A percentile compares a stretch with the other conserved stretches of the same genome.
These are phyloP conservation scores for Dipteronia dyeriana DNA, from an alignment of 345 rosid species.

Conservation along the genomic window DNA sequence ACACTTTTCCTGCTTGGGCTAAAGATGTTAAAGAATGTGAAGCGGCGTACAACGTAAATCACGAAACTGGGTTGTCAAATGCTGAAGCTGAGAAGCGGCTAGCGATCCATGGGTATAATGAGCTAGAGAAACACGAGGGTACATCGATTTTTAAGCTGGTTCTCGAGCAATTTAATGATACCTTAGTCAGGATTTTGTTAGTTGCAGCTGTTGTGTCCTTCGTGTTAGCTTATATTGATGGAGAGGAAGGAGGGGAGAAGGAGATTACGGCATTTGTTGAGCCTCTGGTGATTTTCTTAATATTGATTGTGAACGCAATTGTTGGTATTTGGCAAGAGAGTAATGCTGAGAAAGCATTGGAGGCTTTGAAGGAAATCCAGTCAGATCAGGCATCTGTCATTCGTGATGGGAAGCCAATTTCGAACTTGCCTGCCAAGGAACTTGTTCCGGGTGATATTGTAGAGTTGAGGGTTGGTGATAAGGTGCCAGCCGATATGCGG, in stretches of 20 bases:
- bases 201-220: constrained; percentile 80
- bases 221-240: constrained; percentile 76
- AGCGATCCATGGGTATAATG: constrained; percentile 66
- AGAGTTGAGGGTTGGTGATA: constrained; percentile 84
- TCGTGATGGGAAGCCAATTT: constrained; percentile 57
- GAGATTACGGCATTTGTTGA: constrained; percentile 86
- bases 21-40: constrained; percentile 61
- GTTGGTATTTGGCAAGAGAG: constrained; percentile 96
- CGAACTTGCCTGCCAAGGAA: constrained; percentile 66
- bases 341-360: constrained; percentile 89
- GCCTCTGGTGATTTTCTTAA: constrained; percentile 87
- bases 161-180: constrained; percentile 82
- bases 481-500: constrained; percentile 94
- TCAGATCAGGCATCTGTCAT: constrained; percentile 70
- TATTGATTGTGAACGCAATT: constrained; percentile 84
- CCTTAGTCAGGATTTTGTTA: constrained; percentile 77
- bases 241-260: constrained; percentile 92
- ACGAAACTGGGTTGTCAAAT: constrained; percentile 44
- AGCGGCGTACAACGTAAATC: constrained; percentile 50
- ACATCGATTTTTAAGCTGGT: constrained; percentile 62
- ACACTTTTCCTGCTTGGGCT: constrained; percentile 72
- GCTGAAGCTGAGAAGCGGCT: constrained; percentile 57
- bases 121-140: constrained; percentile 79
- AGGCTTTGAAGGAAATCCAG: constrained; percentile 92
- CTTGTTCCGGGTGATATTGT: constrained; percentile 95